A percentile compares a stretch with the other conserved stretches of the same genome.
Evolutionary conservation across 225 moss, liverwort and hornwort species (phyloP).

Genomic region (Sphagnum tenellum): DNA sequence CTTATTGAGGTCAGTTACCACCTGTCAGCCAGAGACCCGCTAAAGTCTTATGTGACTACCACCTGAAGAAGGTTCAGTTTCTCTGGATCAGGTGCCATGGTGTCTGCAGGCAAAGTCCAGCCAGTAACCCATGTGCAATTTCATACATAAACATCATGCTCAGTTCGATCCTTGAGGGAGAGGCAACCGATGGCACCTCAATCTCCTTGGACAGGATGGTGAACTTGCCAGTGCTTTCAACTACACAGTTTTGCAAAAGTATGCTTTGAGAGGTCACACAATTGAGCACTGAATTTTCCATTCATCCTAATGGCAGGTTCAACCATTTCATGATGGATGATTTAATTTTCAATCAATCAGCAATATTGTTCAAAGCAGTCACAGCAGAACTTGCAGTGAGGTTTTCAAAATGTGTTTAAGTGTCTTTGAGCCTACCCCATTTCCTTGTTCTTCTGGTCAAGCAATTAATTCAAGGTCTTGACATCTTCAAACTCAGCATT

Average conservation of each 20-base stretch:
- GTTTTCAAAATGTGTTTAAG: no score
- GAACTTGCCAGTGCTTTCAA: constrained; percentile 52
- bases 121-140: constrained; percentile 45
- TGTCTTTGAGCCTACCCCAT: constrained; percentile 17
- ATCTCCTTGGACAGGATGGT: constrained; percentile 53
- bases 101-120: constrained; percentile 72
- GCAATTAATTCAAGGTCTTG: constrained; percentile 55
- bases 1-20: constrained; percentile 32
- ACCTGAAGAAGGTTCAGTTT: constrained; percentile 52
- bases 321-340: no score
- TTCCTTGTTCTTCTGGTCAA: constrained; percentile 70
- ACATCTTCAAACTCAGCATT: constrained; percentile 91
- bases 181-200: constrained; percentile 71
- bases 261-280: constrained; percentile 8
- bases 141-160: constrained; percentile 59
- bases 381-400: no score
- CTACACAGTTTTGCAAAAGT: constrained; percentile 25
- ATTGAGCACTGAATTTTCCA: no score
- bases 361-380: no score
- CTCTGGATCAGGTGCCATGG: constrained; percentile 79
- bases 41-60: constrained; percentile 72
- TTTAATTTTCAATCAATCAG: no score
- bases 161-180: constrained; percentile 33
- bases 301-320: no score
- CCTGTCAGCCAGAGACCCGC: constrained; percentile 54